These are phyloP conservation scores for Colletotrichum falcatum DNA, from an alignment of 2,329 filamentous ascomycete genomes.

Conservation along the genomic window DNA sequence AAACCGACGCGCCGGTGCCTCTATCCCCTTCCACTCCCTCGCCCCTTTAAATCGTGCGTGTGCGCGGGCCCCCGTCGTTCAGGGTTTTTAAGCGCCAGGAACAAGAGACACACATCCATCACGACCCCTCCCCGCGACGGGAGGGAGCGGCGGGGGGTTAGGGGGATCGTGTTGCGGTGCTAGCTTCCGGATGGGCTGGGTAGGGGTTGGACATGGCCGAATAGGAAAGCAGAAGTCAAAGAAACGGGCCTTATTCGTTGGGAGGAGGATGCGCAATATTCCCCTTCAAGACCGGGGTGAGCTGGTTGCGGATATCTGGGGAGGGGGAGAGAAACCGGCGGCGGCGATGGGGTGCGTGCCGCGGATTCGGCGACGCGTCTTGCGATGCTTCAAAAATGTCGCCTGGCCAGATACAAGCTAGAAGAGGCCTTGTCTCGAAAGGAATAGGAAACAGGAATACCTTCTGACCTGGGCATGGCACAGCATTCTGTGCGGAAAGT, in stretches of 20 bases:
- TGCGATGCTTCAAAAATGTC: neutral
- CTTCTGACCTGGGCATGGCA: neutral
- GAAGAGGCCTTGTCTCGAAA: neutral
- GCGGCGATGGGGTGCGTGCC: neutral
- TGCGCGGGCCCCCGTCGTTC: conserved; percentile 5
- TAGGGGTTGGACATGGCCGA: conserved; percentile 35
- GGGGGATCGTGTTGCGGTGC: conserved; percentile 9
- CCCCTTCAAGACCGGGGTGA: conserved; percentile 41
- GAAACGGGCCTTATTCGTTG: conserved; percentile 43
- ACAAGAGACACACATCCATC: conserved; percentile 31
- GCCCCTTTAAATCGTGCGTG: neutral
- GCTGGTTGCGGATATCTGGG: conserved; percentile 40
- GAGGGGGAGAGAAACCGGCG: conserved; percentile 4
- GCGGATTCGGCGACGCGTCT: neutral
- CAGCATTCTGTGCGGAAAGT: neutral
- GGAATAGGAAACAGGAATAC: neutral
- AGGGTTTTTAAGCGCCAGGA: conserved; percentile 33
- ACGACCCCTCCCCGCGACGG: neutral
- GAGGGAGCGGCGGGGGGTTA: neutral
- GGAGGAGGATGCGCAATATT: conserved; percentile 22
- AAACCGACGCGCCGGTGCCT: neutral
- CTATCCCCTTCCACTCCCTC: neutral
- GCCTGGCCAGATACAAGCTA: neutral
- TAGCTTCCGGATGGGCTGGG: conserved; percentile 2
- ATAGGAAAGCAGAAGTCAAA: conserved; percentile 42